Conservation (phyloP, 495 filamentous ascomycete genomes). For the Neurospora intermedia region DNA sequence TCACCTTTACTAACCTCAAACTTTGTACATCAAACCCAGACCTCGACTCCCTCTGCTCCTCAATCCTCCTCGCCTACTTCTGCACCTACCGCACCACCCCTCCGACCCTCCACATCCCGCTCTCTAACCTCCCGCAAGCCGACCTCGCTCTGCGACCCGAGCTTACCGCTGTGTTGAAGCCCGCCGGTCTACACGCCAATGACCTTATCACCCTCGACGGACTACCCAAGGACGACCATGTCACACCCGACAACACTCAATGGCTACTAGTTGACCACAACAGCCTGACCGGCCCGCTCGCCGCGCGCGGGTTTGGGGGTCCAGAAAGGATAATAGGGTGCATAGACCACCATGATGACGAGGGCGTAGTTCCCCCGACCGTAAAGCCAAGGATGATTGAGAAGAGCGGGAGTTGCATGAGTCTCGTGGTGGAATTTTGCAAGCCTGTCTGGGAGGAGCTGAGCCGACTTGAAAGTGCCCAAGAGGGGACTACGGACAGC, state of each 20-base stretch:
- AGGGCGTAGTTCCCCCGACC: constrained; percentile 45
- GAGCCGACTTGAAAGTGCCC: constrained; percentile 5
- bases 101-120: constrained; percentile 59
- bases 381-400: constrained; percentile 52
- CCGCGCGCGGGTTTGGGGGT: constrained; percentile 19
- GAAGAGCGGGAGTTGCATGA: constrained; percentile 69
- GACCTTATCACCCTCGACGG: constrained; percentile 45
- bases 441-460: constrained; percentile 41
- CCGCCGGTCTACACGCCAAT: constrained; percentile 28
- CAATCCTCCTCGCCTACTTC: constrained; percentile 79
- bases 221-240: constrained; percentile 12
- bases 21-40: constrained; percentile 33
- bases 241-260: constrained; percentile 28
- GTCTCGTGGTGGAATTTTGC: constrained; percentile 59
- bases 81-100: constrained; percentile 35
- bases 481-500: background rate
- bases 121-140: constrained; percentile 62
- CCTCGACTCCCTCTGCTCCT: constrained; percentile 82
- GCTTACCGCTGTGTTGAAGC: constrained; percentile 45
- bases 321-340: constrained; percentile 51
- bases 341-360: constrained; percentile 89
- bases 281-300: constrained; percentile 47
- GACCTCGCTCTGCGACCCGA: constrained; percentile 72
- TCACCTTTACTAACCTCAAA: no score
- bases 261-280: constrained; percentile 91